These are phyloP conservation scores for Aureobasidium leucospermi DNA, from an alignment of 2,329 filamentous ascomycete species.

Conservation along the genomic window DNA sequence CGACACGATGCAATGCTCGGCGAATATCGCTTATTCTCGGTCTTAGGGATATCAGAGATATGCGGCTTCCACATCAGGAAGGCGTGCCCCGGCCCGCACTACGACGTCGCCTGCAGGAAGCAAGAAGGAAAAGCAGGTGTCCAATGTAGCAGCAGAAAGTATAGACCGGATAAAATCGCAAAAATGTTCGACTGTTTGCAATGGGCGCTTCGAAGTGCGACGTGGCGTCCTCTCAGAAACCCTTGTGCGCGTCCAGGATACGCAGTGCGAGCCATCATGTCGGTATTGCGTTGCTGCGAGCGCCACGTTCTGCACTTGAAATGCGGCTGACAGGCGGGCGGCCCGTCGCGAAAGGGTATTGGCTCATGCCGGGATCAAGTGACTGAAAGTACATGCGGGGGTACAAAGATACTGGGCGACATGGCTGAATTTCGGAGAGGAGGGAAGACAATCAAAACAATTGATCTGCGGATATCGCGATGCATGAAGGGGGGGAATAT, in stretches of 20 bases:
- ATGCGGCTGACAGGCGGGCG: slow-evolving; percentile 16
- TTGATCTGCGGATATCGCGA: background rate
- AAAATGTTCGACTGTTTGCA: background rate
- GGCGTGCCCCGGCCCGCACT: background rate
- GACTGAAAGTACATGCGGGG: slow-evolving; percentile 52
- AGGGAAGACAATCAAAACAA: background rate
- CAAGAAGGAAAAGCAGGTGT: background rate
- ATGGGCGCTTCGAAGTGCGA: slow-evolving; percentile 3
- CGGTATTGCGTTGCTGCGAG: slow-evolving; percentile 2
- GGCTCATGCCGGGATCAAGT: slow-evolving; percentile 48
- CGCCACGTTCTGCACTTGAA: slow-evolving; percentile 10
- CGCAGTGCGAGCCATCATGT: background rate
- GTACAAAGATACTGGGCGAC: slow-evolving; percentile 7
- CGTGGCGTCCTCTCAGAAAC: slow-evolving; percentile 5
- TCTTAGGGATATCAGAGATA: background rate
- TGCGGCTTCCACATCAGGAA: slow-evolving; percentile 1
- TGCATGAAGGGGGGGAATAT: background rate
- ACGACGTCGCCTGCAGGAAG: background rate
- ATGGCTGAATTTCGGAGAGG: slow-evolving; percentile 3
- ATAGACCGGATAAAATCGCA: background rate
- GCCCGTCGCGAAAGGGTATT: slow-evolving; percentile 21
- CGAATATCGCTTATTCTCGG: background rate
- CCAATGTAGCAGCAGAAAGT: background rate
- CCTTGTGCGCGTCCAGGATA: background rate
- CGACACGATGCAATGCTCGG: background rate